phyloP scores from a whole-genome alignment of 768 basidiomycete species.

The Collybia mongolica region DNA sequence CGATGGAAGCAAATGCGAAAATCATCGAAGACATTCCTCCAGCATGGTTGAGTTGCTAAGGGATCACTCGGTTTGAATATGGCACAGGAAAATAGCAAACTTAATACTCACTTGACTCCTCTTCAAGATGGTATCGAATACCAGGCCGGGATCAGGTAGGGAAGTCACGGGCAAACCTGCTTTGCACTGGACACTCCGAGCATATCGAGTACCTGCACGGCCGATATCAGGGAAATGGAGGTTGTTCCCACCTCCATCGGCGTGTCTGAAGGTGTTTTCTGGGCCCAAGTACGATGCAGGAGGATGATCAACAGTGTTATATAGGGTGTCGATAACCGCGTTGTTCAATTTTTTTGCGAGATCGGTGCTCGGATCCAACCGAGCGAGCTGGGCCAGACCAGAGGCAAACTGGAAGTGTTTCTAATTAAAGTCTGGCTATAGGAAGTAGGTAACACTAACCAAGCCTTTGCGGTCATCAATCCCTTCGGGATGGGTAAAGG shows the following conservation, averaged over 20 bases:
- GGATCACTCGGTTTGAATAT: slow-evolving; percentile 5
- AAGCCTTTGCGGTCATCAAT: slow-evolving; percentile 40
- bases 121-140: slow-evolving; percentile 61
- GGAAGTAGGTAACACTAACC: slow-evolving; percentile 11
- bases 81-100: slow-evolving; percentile 8
- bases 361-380: slow-evolving; percentile 13
- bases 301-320: slow-evolving; percentile 61
- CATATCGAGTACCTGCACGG: slow-evolving; percentile 47
- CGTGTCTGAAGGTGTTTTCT: slow-evolving; percentile 34
- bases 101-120: slow-evolving; percentile 29
- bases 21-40: slow-evolving; percentile 61
- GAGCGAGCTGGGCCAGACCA: slow-evolving; percentile 23
- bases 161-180: slow-evolving; percentile 33
- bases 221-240: slow-evolving; percentile 43
- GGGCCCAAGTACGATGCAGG: slow-evolving; percentile 33
- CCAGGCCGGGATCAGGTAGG: slow-evolving; percentile 52
- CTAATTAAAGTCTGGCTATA: not conserved
- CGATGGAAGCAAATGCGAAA: slow-evolving; percentile 60
- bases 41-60: slow-evolving; percentile 32
- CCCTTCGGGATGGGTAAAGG: slow-evolving; percentile 27
- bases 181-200: slow-evolving; percentile 46
- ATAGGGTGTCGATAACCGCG: slow-evolving; percentile 36
- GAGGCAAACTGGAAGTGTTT: slow-evolving; percentile 19
- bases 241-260: slow-evolving; percentile 51
- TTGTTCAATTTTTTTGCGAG: slow-evolving; percentile 18